These are phyloP conservation scores for Daldinia sp. DNA, from an alignment of 2,329 filamentous ascomycete species.

Conservation along the genomic window DNA sequence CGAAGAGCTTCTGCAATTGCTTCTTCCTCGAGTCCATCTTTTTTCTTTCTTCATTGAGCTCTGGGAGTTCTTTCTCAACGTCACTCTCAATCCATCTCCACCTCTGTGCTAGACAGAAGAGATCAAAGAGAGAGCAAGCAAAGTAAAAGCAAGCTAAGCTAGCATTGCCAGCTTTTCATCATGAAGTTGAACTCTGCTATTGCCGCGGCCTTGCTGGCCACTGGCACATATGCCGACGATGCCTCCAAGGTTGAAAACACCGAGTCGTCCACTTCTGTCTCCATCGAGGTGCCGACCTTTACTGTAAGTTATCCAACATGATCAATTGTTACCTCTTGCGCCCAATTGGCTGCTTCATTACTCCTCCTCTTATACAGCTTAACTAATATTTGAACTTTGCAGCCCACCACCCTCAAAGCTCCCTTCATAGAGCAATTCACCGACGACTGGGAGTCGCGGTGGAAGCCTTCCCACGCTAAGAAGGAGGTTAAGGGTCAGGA, in stretches of 20 bases:
- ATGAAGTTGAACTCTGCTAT: conserved; percentile 90
- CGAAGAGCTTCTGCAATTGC: conserved; percentile 38
- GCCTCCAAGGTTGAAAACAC: conserved; percentile 62
- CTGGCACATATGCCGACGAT: conserved; percentile 77
- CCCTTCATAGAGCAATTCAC: conserved; percentile 99
- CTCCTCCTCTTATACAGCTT: conserved; percentile 7
- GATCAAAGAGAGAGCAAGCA: conserved; percentile 22
- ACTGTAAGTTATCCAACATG: conserved; percentile 73
- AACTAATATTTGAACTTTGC: conserved; percentile 34
- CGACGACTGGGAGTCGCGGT: conserved; percentile 92
- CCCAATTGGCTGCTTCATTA: conserved; percentile 11
- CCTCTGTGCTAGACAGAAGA: conserved; percentile 34
- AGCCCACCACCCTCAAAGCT: conserved; percentile 91
- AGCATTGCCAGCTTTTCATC: conserved; percentile 54
- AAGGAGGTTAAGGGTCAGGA: conserved; percentile 85
- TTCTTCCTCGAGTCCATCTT: conserved; percentile 43
- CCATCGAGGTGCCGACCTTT: conserved; percentile 81
- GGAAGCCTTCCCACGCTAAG: conserved; percentile 96
- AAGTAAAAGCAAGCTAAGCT: conserved; percentile 8
- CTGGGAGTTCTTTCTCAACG: conserved; percentile 54
- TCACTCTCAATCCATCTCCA: conserved; percentile 39
- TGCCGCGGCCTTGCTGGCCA: conserved; percentile 78
- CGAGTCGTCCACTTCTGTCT: conserved; percentile 67
- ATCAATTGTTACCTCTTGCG: conserved; percentile 3
- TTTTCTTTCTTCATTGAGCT: conserved; percentile 53